Percentiles rank a stretch among this genome's conserved stretches.
Evolutionary conservation across 2,329 filamentous ascomycete genomes (phyloP).

Genomic region (Alternaria viburni): DNA sequence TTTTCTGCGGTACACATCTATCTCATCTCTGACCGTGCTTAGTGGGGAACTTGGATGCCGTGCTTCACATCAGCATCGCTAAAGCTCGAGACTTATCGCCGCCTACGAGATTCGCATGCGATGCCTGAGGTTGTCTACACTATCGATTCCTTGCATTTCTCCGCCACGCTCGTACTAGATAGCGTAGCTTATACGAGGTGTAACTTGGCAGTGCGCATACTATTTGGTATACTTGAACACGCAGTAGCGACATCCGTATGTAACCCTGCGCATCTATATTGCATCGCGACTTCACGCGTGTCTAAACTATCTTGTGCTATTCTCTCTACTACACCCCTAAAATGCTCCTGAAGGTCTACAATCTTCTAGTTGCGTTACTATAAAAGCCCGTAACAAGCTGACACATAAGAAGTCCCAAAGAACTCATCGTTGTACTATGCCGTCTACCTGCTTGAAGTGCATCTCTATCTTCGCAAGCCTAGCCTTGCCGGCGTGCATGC

Average conservation of each 20-base stretch:
- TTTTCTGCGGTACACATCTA: not conserved
- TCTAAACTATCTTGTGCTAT: not conserved
- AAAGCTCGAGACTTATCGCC: not conserved
- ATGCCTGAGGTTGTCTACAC: not conserved
- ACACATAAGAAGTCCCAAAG: not conserved
- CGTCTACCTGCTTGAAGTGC: not conserved
- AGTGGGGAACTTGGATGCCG: not conserved
- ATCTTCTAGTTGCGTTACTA: not conserved
- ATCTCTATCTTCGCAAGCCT: not conserved
- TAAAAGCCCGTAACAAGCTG: rapidly evolving
- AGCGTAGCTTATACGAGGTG: not conserved
- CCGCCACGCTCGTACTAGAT: not conserved
- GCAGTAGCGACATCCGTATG: not conserved
- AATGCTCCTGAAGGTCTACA: not conserved
- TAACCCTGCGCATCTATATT: not conserved
- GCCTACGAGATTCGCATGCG: not conserved
- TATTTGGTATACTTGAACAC: not conserved
- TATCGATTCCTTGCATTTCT: not conserved
- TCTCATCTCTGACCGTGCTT: not conserved
- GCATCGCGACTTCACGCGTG: not conserved
- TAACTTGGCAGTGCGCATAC: not conserved
- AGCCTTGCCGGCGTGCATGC: not conserved
- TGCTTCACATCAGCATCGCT: not conserved
- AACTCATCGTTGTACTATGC: not conserved
- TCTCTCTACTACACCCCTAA: rapidly evolving